Conservation (phyloP, 257 asterid genomes). For the Gynochthodes officinalis region DNA sequence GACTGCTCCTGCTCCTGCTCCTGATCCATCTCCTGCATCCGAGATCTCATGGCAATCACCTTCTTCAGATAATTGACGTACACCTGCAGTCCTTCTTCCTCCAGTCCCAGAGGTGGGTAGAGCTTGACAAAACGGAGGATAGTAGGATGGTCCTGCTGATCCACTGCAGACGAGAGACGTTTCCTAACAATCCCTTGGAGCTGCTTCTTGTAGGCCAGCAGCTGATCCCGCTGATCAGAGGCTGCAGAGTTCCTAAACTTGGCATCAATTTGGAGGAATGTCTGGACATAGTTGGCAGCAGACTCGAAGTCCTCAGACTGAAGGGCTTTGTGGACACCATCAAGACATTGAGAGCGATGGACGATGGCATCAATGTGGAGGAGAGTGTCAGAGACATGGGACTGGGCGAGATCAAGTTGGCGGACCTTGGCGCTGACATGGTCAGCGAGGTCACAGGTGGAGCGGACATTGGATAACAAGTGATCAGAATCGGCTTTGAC, state of each 20-base stretch:
- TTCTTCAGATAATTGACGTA: constrained; percentile 64
- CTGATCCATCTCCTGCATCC: constrained; percentile 69
- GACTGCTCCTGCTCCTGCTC: constrained; percentile 17
- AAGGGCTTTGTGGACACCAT: constrained; percentile 76
- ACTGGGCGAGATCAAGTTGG: constrained; percentile 80
- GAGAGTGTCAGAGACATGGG: constrained; percentile 81
- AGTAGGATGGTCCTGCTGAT: constrained; percentile 72
- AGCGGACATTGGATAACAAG: constrained; percentile 67
- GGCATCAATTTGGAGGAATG: constrained; percentile 77
- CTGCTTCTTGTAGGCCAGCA: constrained; percentile 71
- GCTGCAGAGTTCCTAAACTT: constrained; percentile 63
- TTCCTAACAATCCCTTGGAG: constrained; percentile 68
- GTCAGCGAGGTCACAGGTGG: constrained; percentile 79
- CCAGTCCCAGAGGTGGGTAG: constrained; percentile 70
- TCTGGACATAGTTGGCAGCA: constrained; percentile 64
- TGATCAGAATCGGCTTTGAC: constrained; percentile 68
- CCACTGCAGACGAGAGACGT: constrained; percentile 62
- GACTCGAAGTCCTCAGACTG: constrained; percentile 75
- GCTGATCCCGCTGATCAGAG: constrained; percentile 79
- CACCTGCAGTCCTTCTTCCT: constrained; percentile 85
- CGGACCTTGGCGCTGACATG: constrained; percentile 82
- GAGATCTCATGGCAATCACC: constrained; percentile 65
- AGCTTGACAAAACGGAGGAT: constrained; percentile 74
- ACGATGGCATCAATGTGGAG: constrained; percentile 73
- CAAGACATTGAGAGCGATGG: constrained; percentile 68